phyloP scores from a whole-genome alignment of 2,329 filamentous ascomycete species.

The Biscogniauxia sp. region DNA sequence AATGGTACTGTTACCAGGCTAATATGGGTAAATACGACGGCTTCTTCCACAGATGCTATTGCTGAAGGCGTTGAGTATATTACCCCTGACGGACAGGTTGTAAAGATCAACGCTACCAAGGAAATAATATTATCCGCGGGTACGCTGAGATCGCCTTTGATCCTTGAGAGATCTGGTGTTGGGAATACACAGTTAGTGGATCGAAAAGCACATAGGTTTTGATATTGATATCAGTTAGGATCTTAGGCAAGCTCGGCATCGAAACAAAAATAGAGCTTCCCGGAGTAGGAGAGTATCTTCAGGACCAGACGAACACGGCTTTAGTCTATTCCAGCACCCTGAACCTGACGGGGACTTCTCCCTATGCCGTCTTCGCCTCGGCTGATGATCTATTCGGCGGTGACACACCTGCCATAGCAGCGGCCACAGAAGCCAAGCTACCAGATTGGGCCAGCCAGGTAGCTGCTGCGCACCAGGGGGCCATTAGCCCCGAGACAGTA shows the following conservation, averaged over 20 bases:
- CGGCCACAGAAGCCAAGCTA: constrained; percentile 25
- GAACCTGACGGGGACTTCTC: constrained; percentile 20
- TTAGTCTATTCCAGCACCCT: constrained; percentile 26
- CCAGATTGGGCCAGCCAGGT: constrained; percentile 32
- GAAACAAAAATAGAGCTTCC: constrained; percentile 42
- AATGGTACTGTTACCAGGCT: constrained; percentile 37
- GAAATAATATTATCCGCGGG: constrained; percentile 50
- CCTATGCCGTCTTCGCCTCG: constrained; percentile 35
- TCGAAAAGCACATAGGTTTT: not conserved
- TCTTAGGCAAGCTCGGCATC: constrained; percentile 43
- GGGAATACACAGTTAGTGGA: constrained; percentile 36
- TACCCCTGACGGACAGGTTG: constrained; percentile 34
- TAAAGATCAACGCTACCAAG: constrained; percentile 38
- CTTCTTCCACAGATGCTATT: constrained; percentile 8
- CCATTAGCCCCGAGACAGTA: constrained; percentile 32
- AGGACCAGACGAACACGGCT: constrained; percentile 44
- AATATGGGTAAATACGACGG: constrained; percentile 24
- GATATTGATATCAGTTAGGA: constrained; percentile 24
- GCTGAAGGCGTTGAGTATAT: constrained; percentile 39
- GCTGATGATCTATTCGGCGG: constrained; percentile 36
- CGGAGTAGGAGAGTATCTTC: constrained; percentile 52
- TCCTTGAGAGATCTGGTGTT: constrained; percentile 53
- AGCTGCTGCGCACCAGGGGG: constrained; percentile 26
- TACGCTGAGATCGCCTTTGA: constrained; percentile 48
- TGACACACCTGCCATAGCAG: constrained; percentile 21